These are phyloP conservation scores for Xylaria sp. DNA, from an alignment of 2,329 filamentous ascomycete species.

Conservation along the genomic window DNA sequence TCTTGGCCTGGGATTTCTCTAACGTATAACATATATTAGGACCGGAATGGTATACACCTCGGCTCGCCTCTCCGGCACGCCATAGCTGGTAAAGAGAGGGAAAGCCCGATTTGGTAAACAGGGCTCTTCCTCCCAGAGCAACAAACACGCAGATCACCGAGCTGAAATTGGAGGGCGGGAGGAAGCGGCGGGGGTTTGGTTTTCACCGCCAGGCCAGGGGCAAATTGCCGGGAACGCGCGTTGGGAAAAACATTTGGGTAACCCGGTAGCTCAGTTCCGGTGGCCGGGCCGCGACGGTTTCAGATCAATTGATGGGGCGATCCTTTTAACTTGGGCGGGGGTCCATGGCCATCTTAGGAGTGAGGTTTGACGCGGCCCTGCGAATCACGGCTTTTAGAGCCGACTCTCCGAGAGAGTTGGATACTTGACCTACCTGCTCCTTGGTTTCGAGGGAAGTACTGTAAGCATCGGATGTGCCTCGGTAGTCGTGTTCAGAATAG, in stretches of 20 bases:
- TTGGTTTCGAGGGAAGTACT: no score
- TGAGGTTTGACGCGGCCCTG: not conserved
- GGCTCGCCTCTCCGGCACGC: constrained; percentile 13
- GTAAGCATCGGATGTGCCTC: no score
- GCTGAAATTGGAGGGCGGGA: constrained; percentile 20
- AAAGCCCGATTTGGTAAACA: constrained; percentile 4
- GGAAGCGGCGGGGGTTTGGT: not conserved
- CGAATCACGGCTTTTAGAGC: constrained; percentile 32
- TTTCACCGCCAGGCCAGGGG: no score
- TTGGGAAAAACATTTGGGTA: constrained; percentile 22
- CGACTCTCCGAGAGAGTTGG: constrained; percentile 29
- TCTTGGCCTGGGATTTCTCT: not conserved
- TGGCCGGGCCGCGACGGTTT: constrained; percentile 12
- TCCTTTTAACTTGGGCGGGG: constrained; percentile 3
- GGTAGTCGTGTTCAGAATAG: not conserved
- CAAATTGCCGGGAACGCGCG: no score
- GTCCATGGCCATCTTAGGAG: not conserved
- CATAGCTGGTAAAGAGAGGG: not conserved
- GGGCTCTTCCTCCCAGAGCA: not conserved
- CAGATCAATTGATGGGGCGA: constrained; percentile 13
- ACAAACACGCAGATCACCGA: not conserved
- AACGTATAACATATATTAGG: not conserved
- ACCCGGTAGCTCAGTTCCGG: constrained; percentile 35
- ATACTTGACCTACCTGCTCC: no score
- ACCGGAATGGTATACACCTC: not conserved